Percentiles rank a stretch among this genome's conserved stretches.
These are phyloP conservation scores for Camelina laxa DNA, from an alignment of 345 rosid genomes.

Conservation along the genomic window DNA sequence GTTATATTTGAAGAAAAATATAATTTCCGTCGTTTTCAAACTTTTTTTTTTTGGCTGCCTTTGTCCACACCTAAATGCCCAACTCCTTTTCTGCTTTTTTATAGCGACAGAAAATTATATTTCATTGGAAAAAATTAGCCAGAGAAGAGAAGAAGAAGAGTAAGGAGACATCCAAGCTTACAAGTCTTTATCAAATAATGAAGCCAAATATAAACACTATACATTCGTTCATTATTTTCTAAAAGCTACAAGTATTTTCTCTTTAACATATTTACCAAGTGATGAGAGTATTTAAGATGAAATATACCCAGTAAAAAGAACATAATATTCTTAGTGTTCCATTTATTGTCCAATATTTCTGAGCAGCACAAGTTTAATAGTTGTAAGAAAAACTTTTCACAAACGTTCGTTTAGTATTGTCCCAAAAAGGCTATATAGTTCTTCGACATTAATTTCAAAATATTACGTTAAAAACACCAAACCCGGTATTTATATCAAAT, in stretches of 20 bases:
- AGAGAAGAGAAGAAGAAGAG: background rate
- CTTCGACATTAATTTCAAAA: conserved; percentile 8
- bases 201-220: conserved; percentile 10
- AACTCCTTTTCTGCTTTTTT: conserved; percentile 26
- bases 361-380: too few relatives aligned
- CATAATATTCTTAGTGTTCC: too few relatives aligned
- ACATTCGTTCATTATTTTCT: background rate
- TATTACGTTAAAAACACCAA: conserved; percentile 32
- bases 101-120: conserved; percentile 39
- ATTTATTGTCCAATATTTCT: too few relatives aligned
- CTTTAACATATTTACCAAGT: conserved; percentile 12
- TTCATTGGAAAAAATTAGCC: background rate
- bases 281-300: background rate
- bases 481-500: conserved; percentile 14
- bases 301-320: background rate
- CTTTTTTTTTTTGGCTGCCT: conserved; percentile 38
- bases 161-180: conserved; percentile 26
- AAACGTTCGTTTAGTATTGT: conserved; percentile 25
- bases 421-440: conserved; percentile 26
- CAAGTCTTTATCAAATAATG: conserved; percentile 36
- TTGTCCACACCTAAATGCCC: conserved; percentile 38
- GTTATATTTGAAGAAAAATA: background rate
- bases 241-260: background rate
- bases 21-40: conserved; percentile 23
- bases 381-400: background rate